These are phyloP conservation scores for Tilletia horrida DNA, from an alignment of 1,284 basidiomycete genomes.

Conservation along the genomic window DNA sequence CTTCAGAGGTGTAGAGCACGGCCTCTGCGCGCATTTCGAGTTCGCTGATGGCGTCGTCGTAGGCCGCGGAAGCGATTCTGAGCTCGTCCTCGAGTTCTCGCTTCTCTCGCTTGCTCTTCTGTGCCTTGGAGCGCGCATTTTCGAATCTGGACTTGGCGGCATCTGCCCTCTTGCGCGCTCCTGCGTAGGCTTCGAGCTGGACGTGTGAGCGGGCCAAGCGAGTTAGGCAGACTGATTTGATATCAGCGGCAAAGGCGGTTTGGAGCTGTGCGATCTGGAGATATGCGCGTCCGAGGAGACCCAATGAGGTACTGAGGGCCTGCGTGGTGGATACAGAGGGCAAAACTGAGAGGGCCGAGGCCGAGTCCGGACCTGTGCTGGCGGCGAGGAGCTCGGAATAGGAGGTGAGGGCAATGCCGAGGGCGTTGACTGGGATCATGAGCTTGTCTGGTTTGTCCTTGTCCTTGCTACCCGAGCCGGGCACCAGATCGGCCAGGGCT, in stretches of 20 bases:
- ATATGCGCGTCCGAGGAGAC: constrained; percentile 30
- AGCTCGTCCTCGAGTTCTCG: constrained; percentile 46
- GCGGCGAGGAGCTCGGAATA: constrained; percentile 16
- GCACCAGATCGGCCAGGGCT: background rate
- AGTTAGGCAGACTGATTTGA: constrained; percentile 33
- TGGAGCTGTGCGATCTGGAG: constrained; percentile 31
- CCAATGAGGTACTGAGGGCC: constrained; percentile 28
- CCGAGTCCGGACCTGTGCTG: background rate
- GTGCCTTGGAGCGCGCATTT: constrained; percentile 35
- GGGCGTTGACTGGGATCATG: constrained; percentile 34
- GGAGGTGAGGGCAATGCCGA: constrained; percentile 35
- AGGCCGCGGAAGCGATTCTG: constrained; percentile 38
- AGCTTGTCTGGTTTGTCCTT: constrained; percentile 28
- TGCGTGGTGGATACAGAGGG: constrained; percentile 21
- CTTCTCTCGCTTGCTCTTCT: constrained; percentile 49
- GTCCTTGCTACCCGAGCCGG: background rate
- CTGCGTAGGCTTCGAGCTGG: constrained; percentile 30
- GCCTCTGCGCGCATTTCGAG: constrained; percentile 36
- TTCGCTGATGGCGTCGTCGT: constrained; percentile 42
- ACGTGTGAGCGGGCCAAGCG: constrained; percentile 34
- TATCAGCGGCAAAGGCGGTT: constrained; percentile 31
- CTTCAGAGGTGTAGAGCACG: constrained; percentile 33
- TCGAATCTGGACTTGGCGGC: constrained; percentile 33
- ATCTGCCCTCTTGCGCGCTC: constrained; percentile 38
- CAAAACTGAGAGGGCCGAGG: constrained; percentile 15